Conservation (phyloP, 257 asterid genomes). For the Verbena officinalis region DNA sequence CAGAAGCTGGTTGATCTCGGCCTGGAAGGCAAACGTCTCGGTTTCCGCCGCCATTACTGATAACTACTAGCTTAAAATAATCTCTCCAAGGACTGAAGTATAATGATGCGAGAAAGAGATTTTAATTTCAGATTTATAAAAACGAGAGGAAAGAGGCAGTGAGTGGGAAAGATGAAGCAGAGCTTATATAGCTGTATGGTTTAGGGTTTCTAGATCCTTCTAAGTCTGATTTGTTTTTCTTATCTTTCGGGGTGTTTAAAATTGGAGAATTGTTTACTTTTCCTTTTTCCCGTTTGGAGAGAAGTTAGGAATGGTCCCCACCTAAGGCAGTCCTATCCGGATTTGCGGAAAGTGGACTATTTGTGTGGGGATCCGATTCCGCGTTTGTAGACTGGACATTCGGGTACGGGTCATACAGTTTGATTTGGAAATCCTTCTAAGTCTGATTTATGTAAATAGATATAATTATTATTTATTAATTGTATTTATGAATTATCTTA, state of each 20-base stretch:
- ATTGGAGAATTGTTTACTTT: not conserved
- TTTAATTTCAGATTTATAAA: no score
- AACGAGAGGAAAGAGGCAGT: not conserved
- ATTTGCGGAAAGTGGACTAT: not conserved
- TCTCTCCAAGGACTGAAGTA: no score
- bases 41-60: constrained; percentile 55
- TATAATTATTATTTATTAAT: no score
- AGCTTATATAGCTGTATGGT: constrained; percentile 20
- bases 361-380: not conserved
- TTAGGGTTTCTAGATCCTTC: constrained; percentile 59
- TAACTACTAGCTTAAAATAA: not conserved
- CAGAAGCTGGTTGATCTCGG: constrained; percentile 64
- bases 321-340: not conserved
- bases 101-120: no score
- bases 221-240: not conserved
- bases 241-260: not conserved
- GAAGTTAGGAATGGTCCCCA: constrained; percentile 13
- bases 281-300: not conserved
- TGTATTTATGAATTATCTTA: no score
- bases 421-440: not conserved
- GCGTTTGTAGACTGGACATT: not conserved
- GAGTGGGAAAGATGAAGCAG: not conserved
- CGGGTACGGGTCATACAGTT: not conserved
- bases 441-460: no score
- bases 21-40: constrained; percentile 73